Evolutionary conservation across 1,284 basidiomycete genomes (phyloP).

Genomic region (Paramarasmius palmivorus): DNA sequence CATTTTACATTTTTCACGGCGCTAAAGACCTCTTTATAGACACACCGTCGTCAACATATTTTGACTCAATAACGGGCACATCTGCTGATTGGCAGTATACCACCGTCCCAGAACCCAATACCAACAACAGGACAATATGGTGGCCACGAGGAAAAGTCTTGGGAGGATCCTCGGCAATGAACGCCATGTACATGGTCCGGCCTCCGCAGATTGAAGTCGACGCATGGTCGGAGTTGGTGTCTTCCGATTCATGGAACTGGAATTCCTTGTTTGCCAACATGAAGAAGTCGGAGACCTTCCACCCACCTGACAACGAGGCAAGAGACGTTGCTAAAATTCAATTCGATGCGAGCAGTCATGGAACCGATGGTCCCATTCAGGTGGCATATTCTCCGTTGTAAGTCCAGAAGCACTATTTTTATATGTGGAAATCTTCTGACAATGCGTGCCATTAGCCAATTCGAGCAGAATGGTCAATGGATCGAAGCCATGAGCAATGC

Average conservation of each 20-base stretch:
- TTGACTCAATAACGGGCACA: constrained; percentile 45
- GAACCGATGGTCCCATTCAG: constrained; percentile 46
- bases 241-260: constrained; percentile 43
- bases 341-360: constrained; percentile 42
- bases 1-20: not conserved
- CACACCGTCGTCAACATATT: constrained; percentile 42
- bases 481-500: constrained; percentile 43
- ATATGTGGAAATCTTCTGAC: not conserved
- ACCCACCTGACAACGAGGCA: constrained; percentile 36
- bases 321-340: constrained; percentile 37
- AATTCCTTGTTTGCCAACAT: constrained; percentile 42
- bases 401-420: constrained; percentile 25
- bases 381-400: constrained; percentile 52
- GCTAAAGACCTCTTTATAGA: constrained; percentile 17
- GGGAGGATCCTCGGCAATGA: constrained; percentile 73
- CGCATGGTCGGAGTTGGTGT: constrained; percentile 39
- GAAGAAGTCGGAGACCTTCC: constrained; percentile 42
- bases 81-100: constrained; percentile 66
- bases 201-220: constrained; percentile 48
- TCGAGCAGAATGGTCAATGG: constrained; percentile 54
- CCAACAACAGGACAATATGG: constrained; percentile 34
- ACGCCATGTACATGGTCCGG: constrained; percentile 61
- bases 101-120: constrained; percentile 50
- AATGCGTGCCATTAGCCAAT: constrained; percentile 33
- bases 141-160: constrained; percentile 71